Conservation (phyloP, 257 asterid species). For the Salvia splendens region DNA sequence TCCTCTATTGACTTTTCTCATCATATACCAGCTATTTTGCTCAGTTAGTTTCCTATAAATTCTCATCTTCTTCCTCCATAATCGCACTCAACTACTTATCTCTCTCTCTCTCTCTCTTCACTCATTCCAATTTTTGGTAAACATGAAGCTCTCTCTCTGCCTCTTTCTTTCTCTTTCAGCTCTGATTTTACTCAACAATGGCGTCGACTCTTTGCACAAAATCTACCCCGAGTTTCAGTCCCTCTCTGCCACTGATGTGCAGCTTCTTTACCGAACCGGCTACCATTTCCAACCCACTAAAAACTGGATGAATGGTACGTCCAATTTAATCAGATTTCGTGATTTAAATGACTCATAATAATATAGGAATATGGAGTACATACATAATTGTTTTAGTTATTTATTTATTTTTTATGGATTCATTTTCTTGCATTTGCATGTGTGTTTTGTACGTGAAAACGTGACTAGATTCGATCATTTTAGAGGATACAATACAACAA, state of each 20-base stretch:
- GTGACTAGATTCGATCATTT: not conserved
- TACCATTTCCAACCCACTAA: constrained; percentile 53
- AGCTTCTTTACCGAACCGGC: constrained; percentile 43
- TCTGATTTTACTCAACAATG: constrained; percentile 24
- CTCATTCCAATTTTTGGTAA: too few species aligned
- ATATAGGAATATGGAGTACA: too few species aligned
- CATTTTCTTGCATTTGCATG: not conserved
- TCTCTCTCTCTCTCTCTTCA: not conserved
- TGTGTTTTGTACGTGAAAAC: not conserved
- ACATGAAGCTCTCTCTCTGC: not conserved
- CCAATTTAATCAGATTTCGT: too few species aligned
- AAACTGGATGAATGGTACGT: constrained; percentile 57
- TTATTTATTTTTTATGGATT: not conserved
- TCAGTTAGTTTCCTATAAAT: constrained; percentile 33
- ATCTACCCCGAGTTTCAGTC: constrained; percentile 37
- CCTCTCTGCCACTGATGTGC: constrained; percentile 3
- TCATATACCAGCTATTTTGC: not conserved
- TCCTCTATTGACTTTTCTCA: constrained; percentile 16
- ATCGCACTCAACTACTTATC: not conserved
- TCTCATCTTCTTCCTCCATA: constrained; percentile 4
- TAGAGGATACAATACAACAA: too few species aligned
- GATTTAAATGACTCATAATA: too few species aligned
- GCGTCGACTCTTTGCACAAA: constrained; percentile 39
- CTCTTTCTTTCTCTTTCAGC: not conserved
- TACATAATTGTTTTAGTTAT: too few species aligned